Evolutionary conservation across 2,329 filamentous ascomycete genomes (phyloP), one percentile per base, ranked within the genome.

Genomic region (Aulographum hederae): DNA sequence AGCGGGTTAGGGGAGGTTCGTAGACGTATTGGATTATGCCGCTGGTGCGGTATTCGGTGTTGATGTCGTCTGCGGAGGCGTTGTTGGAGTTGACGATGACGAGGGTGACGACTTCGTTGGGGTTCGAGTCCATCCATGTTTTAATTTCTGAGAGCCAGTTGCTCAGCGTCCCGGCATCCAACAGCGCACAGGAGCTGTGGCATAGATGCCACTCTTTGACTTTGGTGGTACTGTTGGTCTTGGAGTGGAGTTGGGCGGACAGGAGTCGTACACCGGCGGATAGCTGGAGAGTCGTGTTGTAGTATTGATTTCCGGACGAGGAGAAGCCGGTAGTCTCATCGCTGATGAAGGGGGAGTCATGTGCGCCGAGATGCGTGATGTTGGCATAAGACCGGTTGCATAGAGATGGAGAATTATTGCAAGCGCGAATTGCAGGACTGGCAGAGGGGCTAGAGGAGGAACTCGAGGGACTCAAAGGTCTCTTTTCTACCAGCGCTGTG

Each of bases 331-430:
- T 76, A 34, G 62, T 64, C 17, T 56, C 50, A 43, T 81, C 73
- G 31, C 76, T 63, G 27, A 84, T 51, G 48, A 84, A 85, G 8
- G 78, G 63, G 37, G 69, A 73, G 54, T 84, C 67, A 55, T 85
- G 79, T 13, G 76, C 77, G 15, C 78, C 78, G 45, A 86, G 68
- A 50, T 85, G 67, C 3, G 79, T 85, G 42, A 89, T 67, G 41
- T 77, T 70, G 55, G 71, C 73, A 58, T 89, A 89, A 13, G 67
- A 56, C 39, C 69, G 69, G 38, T 56, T 59, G 60, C 81, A 89
- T 26, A 89, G 66, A 27, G 63, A 57, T 0, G 78, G 77, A 1
- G 77, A 82, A 60, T 86, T 86, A 57, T 89, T 89, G 66, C 81
- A 89, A 19, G 73, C 69, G n/a, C n/a, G n/a, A n/a, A n/a, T n/a